phyloP scores from a whole-genome alignment of 306 rosid genomes.

The Senna siamea region DNA sequence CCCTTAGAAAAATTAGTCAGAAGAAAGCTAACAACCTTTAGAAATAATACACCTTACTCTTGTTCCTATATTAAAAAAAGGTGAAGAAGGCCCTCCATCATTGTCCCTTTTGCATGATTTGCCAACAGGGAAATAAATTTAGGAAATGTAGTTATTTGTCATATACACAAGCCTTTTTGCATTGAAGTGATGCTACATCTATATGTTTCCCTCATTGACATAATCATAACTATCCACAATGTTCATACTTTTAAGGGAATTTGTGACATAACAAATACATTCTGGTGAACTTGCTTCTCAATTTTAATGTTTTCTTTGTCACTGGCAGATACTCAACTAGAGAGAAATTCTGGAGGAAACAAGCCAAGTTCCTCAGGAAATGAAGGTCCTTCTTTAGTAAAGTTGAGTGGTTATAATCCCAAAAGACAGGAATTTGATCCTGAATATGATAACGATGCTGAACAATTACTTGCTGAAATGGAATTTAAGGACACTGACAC shows the following conservation, averaged over 20 bases:
- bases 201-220: background rate
- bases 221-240: background rate
- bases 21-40: background rate
- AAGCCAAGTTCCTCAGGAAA: constrained; percentile 64
- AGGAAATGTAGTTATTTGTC: constrained; percentile 18
- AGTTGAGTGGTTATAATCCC: constrained; percentile 81
- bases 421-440: constrained; percentile 94
- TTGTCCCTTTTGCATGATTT: constrained; percentile 26
- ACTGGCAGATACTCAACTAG: constrained; percentile 69
- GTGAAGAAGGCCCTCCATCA: background rate
- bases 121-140: constrained; percentile 1
- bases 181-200: constrained; percentile 2
- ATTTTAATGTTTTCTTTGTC: constrained; percentile 7
- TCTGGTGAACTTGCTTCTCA: constrained; percentile 21
- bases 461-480: constrained; percentile 92
- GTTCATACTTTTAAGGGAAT: constrained; percentile 31
- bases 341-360: constrained; percentile 69
- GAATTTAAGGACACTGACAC: constrained; percentile 88
- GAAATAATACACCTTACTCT: background rate
- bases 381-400: constrained; percentile 82
- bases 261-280: background rate
- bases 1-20: background rate
- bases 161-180: constrained; percentile 20
- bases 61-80: constrained; percentile 4
- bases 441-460: constrained; percentile 95